Conservation (phyloP, 129 eudicot genomes). For the Glebionis coronaria region DNA sequence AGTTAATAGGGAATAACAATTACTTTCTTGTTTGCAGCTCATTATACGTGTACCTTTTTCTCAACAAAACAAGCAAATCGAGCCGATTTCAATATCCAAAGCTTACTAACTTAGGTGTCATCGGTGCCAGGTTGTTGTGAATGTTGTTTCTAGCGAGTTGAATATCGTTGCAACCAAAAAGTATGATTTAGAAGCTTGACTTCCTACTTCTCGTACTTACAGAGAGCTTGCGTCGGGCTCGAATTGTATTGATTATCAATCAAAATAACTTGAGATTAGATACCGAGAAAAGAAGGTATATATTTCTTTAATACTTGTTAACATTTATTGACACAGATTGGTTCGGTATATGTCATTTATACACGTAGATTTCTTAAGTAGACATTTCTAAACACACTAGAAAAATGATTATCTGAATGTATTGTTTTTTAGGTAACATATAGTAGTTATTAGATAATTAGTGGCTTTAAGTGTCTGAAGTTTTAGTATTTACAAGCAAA, state of each 20-base stretch:
- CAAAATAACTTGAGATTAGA: constrained; percentile 36
- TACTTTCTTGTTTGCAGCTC: too few relatives aligned
- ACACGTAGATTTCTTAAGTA: too few relatives aligned
- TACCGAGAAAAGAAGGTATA: constrained; percentile 35
- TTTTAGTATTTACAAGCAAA: too few relatives aligned
- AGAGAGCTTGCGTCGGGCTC: constrained; percentile 93
- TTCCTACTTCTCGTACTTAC: constrained; percentile 64
- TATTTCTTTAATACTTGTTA: not conserved
- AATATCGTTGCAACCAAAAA: constrained; percentile 86
- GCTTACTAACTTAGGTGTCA: too few relatives aligned
- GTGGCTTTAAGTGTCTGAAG: too few relatives aligned
- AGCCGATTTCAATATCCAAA: too few relatives aligned
- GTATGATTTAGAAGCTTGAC: constrained; percentile 88
- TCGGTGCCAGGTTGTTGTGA: too few relatives aligned
- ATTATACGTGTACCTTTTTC: too few relatives aligned
- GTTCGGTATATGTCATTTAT: too few relatives aligned
- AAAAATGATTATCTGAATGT: not conserved
- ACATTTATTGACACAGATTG: not conserved
- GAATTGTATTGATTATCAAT: constrained; percentile 50
- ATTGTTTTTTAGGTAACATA: not conserved
- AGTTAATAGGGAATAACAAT: too few relatives aligned
- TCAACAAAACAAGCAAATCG: too few relatives aligned
- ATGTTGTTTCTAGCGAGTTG: constrained; percentile 79
- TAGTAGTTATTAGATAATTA: constrained; percentile 6
- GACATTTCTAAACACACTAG: too few relatives aligned